Evolutionary conservation across 169 alveolate species (phyloP).

Genomic region (Plasmodium relictum): DNA sequence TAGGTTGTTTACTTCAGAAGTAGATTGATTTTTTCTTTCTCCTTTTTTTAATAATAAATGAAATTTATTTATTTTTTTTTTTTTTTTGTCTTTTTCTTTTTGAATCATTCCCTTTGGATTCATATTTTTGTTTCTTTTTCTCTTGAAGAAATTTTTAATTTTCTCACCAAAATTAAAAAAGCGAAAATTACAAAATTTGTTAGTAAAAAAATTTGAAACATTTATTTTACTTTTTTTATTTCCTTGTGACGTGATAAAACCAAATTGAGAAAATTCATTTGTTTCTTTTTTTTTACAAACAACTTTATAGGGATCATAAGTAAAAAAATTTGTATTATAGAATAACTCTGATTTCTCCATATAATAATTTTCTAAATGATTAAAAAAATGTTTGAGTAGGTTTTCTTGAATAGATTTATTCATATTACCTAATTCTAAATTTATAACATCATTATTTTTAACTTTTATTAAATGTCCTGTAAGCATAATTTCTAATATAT

Average conservation of each 20-base stretch:
- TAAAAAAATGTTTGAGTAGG: constrained; percentile 64
- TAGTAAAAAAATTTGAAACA: background rate
- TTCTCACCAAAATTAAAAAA: background rate
- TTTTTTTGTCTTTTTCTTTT: constrained; percentile 13
- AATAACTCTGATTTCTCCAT: constrained; percentile 38
- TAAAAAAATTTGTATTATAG: constrained; percentile 19
- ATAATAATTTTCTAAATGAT: constrained; percentile 73
- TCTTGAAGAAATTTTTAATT: constrained; percentile 1
- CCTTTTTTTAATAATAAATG: constrained; percentile 35
- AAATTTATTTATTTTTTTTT: constrained; percentile 27
- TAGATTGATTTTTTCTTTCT: constrained; percentile 1
- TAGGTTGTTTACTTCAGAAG: constrained; percentile 19
- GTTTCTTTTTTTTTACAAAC: background rate
- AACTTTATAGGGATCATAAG: constrained; percentile 8
- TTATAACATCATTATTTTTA: constrained; percentile 56
- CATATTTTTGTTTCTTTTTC: constrained; percentile 1
- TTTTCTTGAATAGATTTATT: constrained; percentile 47
- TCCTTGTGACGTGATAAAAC: constrained; percentile 15
- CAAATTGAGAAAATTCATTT: constrained; percentile 6
- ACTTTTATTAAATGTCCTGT: constrained; percentile 74
- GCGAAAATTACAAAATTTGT: background rate
- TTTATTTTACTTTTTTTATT: constrained; percentile 5
- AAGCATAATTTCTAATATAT: constrained; percentile 63
- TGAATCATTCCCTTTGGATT: background rate
- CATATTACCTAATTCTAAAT: constrained; percentile 44